Base-by-base conservation (phyloP, 495 filamentous ascomycete species). In the Penicillium desertorum region DNA sequence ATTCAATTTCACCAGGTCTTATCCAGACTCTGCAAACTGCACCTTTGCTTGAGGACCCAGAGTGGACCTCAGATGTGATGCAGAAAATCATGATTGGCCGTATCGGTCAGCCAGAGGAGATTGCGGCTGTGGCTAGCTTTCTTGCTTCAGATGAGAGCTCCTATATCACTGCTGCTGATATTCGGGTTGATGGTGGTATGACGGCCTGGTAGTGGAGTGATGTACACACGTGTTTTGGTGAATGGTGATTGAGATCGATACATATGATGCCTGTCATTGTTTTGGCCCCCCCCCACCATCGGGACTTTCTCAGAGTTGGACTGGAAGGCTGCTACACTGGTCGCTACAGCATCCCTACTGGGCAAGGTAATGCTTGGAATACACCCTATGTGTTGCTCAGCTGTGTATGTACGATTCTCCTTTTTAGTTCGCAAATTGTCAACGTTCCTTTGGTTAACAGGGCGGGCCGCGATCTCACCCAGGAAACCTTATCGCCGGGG, bases 71-170 rank as follows among this genome's bases (percentile, higher is more conserved):
- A 12, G 7, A 12, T 23, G 7, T 51, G 6, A 16, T 25, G 14
- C 19, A 29, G 19, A 51, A 23, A 20, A 37, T 51, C 12, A 51
- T 39, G 48, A 34, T 51, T 32, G 92, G 93, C 16, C 81, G 93
- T 10, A 96, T 96, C 62, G 93, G 92, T n/a, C 92, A 97, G 73
- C 86, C 92, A 6, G 83, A 96, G 58, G 92, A 98, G 74, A 90
- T 93, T 73, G 93, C 93, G 1, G 86, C 94, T 45, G 93, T 91
- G 5, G 93, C 96, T 2, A 58, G 96, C 22, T 98, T 96, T 71
- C 76, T 97, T 46, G 93, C 92, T 7, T 92, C 86, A 60, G 92
- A 96, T 65, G 93, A 96, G 70, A 86, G 86, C 63, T 88, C 86
- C 71, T 96, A 96, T 61, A 86, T 96, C 45, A 96, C 92, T 57